Conservation (phyloP, 192 early-diverging fungal species). For the Physocladia obscura region DNA sequence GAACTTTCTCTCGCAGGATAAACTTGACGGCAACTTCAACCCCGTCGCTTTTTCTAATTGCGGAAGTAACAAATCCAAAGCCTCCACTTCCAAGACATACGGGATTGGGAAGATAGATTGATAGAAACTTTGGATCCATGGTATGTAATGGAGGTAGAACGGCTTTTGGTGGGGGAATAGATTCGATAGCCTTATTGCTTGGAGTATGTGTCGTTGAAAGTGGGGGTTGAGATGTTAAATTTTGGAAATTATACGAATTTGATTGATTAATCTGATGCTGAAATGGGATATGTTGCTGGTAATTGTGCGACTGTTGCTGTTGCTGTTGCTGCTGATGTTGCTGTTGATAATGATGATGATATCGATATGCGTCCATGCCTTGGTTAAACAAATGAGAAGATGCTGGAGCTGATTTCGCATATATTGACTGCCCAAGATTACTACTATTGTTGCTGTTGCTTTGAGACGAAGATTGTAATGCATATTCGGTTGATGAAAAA, state of each 20-base stretch:
- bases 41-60: constrained; percentile 47
- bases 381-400: constrained; percentile 3
- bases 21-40: constrained; percentile 75
- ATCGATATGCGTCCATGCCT: neutral
- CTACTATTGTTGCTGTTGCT: constrained; percentile 2
- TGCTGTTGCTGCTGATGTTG: neutral
- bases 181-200: neutral
- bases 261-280: neutral
- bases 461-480: no score
- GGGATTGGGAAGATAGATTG: constrained; percentile 25
- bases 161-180: constrained; percentile 2
- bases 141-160: constrained; percentile 7
- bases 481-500: no score
- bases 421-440: constrained; percentile 4
- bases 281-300: neutral
- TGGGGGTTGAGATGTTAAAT: neutral
- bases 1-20: constrained; percentile 52
- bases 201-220: neutral
- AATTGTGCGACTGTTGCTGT: neutral
- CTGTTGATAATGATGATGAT: neutral
- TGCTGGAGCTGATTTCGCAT: constrained; percentile 19
- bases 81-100: constrained; percentile 59
- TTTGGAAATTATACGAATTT: constrained; percentile 2
- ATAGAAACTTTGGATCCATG: constrained; percentile 17
- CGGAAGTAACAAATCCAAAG: constrained; percentile 68